Evolutionary conservation across 345 rosid genomes (phyloP).

Genomic region (Pugionium cornutum): DNA sequence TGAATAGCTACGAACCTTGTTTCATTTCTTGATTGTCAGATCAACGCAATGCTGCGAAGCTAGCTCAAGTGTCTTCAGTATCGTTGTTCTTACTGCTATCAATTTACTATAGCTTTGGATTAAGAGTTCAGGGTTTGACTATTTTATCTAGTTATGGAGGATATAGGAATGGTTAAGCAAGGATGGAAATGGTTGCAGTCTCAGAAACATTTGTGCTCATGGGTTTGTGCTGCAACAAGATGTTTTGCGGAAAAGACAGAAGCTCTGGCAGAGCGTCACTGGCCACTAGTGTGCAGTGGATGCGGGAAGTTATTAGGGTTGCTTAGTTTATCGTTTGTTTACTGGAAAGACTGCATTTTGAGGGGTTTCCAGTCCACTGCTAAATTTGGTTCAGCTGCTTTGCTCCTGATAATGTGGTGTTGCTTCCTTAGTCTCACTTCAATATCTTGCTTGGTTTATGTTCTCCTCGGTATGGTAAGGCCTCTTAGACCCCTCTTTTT

Average conservation of each 20-base stretch:
- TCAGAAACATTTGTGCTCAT: conserved; percentile 59
- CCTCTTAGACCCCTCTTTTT: conserved; percentile 4
- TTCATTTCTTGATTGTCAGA: not conserved
- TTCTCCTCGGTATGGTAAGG: conserved; percentile 88
- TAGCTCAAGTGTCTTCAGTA: conserved; percentile 1
- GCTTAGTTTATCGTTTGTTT: conserved; percentile 47
- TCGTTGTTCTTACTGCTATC: conserved; percentile 1
- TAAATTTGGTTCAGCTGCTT: conserved; percentile 75
- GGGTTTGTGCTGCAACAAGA: conserved; percentile 42
- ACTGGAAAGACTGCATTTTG: conserved; percentile 67
- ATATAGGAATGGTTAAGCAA: conserved; percentile 77
- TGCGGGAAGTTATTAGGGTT: conserved; percentile 51
- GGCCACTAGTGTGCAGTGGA: conserved; percentile 82
- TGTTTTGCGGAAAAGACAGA: conserved; percentile 56
- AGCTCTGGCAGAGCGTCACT: conserved; percentile 61
- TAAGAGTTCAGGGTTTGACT: conserved; percentile 5
- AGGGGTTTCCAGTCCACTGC: conserved; percentile 73
- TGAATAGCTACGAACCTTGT: not conserved
- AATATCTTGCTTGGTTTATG: conserved; percentile 75
- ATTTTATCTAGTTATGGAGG: conserved; percentile 57
- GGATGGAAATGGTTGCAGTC: conserved; percentile 80
- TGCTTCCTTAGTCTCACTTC: conserved; percentile 95
- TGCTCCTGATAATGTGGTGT: conserved; percentile 94
- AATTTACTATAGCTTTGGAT: conserved; percentile 1
- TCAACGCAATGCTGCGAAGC: conserved; percentile 29